Evolutionary conservation across 768 basidiomycete species (phyloP), one percentile per base, ranked within the genome.

Genomic region (Pleurotus pulmonarius): DNA sequence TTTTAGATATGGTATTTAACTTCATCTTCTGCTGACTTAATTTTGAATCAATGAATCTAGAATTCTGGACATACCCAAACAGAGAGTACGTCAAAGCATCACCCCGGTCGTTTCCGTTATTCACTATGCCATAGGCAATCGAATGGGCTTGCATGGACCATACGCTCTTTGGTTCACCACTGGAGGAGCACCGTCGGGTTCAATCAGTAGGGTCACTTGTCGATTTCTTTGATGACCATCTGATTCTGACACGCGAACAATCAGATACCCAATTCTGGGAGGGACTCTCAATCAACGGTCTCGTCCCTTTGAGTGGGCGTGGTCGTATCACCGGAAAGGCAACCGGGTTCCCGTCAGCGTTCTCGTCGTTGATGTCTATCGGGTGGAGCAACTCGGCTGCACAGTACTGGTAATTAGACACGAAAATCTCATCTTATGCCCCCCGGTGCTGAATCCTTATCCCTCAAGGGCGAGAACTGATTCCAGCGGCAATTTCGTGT

Each of bases 141-240:
- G 71, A 5, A 69, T 64, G 61, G 73, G 73, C 29, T 57, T 74
- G 39, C 66, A 70, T 46, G 73, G 73, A 5, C 73, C 73, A 2
- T 74, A 73, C 56, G 72, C 73, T n/a, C 68, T 78, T 22, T 70
- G 63, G 61, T 73, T 75, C 58, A 72, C 70, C n/a, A 66, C 69
- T 41, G 71, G 73, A 34, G 51, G 65, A 9, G 56, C 68, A 11
- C 74, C 73, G 29, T 66, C 71, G 9, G 56, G 65, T 13, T 54
- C 48, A 25, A 58, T 69, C 43, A 66, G 69, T 69, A 58, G 59
- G 57, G 62, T 49, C 18, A 57, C 9, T 45, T 18, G 29, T 22
- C 38, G 22, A 26, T 9, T 52, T 12, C 5, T 4, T 37, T 18
- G n/a, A 24, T 20, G 8, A 43, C 18, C 0, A 54, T 29, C 44